Conservation (phyloP, 106 monocot species). For the Dendrobium catenatum region DNA sequence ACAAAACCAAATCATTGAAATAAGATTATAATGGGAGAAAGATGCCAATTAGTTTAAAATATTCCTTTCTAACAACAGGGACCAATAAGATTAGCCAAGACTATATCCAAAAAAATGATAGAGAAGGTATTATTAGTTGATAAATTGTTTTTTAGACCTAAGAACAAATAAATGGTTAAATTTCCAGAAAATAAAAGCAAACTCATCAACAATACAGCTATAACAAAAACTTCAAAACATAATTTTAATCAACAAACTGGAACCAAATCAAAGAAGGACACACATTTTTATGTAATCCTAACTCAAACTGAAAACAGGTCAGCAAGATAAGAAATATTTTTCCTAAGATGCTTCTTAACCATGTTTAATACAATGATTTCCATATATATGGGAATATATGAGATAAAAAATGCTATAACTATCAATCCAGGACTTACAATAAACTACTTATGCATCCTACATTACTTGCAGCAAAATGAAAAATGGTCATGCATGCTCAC, state of each 20-base stretch:
- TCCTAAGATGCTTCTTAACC: too few species aligned
- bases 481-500: too few species aligned
- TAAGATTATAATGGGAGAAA: neutral
- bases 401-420: too few species aligned
- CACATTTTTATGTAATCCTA: too few species aligned
- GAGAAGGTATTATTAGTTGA: neutral
- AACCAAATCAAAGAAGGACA: too few species aligned
- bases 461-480: too few species aligned
- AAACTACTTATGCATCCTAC: too few species aligned
- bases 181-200: neutral
- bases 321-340: too few species aligned
- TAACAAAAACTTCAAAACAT: neutral
- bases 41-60: neutral
- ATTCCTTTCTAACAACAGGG: neutral
- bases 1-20: neutral
- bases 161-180: neutral
- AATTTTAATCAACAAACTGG: neutral
- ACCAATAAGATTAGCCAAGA: neutral
- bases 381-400: too few species aligned
- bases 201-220: neutral
- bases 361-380: too few species aligned
- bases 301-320: too few species aligned
- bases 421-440: too few species aligned
- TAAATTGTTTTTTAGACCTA: neutral
- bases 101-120: neutral